Evolutionary conservation across 768 basidiomycete species (phyloP).

Genomic region (Candolleomyces eurysporus): DNA sequence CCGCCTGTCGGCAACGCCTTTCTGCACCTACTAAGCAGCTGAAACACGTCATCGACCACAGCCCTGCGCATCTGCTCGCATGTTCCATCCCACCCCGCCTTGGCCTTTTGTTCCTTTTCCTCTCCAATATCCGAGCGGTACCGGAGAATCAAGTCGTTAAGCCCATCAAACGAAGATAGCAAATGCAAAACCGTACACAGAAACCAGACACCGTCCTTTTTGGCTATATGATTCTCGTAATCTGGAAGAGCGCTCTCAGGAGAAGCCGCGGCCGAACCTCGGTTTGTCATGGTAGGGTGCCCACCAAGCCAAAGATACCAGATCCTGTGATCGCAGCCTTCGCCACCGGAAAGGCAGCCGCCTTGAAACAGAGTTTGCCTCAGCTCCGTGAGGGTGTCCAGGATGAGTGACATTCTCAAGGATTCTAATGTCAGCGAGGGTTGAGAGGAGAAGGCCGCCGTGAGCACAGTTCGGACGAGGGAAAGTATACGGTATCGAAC

Average conservation of each 20-base stretch:
- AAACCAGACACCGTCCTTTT: conserved; percentile 9
- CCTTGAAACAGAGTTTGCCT: not conserved
- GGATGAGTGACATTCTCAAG: conserved; percentile 8
- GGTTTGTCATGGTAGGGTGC: not conserved
- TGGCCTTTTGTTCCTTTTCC: not conserved
- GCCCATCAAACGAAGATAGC: not conserved
- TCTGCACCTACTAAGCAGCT: not conserved
- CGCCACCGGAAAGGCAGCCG: not conserved
- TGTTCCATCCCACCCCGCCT: not conserved
- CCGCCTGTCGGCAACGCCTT: not conserved
- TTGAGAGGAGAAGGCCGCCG: not conserved
- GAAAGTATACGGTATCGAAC: not conserved
- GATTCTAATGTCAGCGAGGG: not conserved
- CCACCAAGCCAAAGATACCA: no score
- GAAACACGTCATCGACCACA: not conserved
- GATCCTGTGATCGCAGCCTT: not conserved
- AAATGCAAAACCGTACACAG: conserved; percentile 6
- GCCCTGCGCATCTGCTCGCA: not conserved
- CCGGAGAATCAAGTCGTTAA: not conserved
- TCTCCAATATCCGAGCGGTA: no score
- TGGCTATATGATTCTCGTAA: conserved; percentile 1
- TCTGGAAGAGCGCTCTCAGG: not conserved
- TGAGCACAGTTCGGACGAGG: not conserved
- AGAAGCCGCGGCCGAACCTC: not conserved
- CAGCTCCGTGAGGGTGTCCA: conserved; percentile 6